A percentile compares a stretch with the other conserved stretches of the same genome.
phyloP scores from a whole-genome alignment of 2,329 filamentous ascomycete genomes.

The Alternaria hordeiaustralica region DNA sequence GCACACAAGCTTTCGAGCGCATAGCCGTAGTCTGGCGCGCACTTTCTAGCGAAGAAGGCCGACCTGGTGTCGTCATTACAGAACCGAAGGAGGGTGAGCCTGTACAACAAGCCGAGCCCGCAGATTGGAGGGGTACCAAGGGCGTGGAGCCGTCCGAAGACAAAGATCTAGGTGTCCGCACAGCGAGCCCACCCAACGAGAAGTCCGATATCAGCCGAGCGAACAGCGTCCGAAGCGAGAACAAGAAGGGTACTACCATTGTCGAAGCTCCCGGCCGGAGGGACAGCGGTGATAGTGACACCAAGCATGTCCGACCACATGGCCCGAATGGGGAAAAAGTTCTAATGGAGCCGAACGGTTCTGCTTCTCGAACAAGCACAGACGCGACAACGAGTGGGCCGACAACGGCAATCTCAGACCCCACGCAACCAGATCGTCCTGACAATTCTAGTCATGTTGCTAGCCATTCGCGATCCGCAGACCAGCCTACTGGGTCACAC shows the following conservation, averaged over 20 bases:
- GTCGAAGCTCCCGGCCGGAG: conserved; percentile 35
- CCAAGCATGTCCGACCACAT: conserved; percentile 51
- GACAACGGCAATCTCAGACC: conserved; percentile 15
- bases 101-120: conserved; percentile 71
- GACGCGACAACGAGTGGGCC: conserved; percentile 25
- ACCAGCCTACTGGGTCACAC: conserved; percentile 25
- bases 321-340: conserved; percentile 42
- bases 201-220: conserved; percentile 74
- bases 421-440: conserved; percentile 23
- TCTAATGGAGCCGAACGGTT: conserved; percentile 35
- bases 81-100: conserved; percentile 72
- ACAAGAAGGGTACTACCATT: conserved; percentile 27
- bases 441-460: conserved; percentile 16
- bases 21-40: conserved; percentile 84
- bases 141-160: conserved; percentile 54
- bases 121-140: conserved; percentile 75
- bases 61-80: conserved; percentile 58
- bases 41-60: conserved; percentile 41
- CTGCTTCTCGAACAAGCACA: conserved; percentile 14
- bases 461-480: conserved; percentile 2
- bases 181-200: conserved; percentile 61
- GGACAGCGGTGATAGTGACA: conserved; percentile 44
- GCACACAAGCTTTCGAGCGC: conserved; percentile 79
- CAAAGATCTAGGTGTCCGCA: conserved; percentile 72
- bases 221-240: conserved; percentile 67